A percentile compares a stretch with the other conserved stretches of the same genome.
These are phyloP conservation scores for Trichoderma cornu-damae DNA, from an alignment of 2,329 filamentous ascomycete species.

Conservation along the genomic window DNA sequence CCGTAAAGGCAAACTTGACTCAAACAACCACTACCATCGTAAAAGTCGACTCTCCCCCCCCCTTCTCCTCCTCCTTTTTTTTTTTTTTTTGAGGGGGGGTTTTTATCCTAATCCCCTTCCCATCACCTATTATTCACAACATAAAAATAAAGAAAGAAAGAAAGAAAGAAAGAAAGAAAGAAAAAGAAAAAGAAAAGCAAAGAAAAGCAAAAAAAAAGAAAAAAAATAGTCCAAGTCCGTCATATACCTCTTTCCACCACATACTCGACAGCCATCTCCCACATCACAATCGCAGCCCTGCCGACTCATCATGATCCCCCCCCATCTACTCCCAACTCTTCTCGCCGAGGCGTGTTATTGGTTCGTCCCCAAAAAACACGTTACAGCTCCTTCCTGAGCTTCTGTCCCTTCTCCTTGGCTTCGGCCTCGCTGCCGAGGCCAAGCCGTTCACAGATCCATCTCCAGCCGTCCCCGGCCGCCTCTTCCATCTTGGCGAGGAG, in stretches of 20 bases:
- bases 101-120: neutral
- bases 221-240: neutral
- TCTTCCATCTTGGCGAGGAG: conserved; percentile 59
- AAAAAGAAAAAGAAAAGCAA: neutral
- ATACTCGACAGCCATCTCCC: neutral
- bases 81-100: too few species aligned
- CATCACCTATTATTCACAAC: neutral
- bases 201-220: neutral
- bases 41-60: neutral
- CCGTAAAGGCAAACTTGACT: neutral
- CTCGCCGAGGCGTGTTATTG: too few species aligned
- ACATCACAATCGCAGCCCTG: neutral
- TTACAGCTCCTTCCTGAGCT: conserved; percentile 48
- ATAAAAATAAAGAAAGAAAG: neutral
- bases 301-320: neutral
- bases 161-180: too few species aligned
- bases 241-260: neutral
- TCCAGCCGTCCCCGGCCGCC: conserved; percentile 42
- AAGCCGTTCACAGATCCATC: conserved; percentile 49
- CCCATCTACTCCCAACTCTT: neutral
- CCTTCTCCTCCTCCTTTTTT: too few species aligned
- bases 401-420: conserved; percentile 30
- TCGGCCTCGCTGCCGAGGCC: conserved; percentile 41
- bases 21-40: neutral
- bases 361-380: neutral